These are phyloP conservation scores for Rhodofomes roseus DNA, from an alignment of 1,284 basidiomycete genomes.

Conservation along the genomic window DNA sequence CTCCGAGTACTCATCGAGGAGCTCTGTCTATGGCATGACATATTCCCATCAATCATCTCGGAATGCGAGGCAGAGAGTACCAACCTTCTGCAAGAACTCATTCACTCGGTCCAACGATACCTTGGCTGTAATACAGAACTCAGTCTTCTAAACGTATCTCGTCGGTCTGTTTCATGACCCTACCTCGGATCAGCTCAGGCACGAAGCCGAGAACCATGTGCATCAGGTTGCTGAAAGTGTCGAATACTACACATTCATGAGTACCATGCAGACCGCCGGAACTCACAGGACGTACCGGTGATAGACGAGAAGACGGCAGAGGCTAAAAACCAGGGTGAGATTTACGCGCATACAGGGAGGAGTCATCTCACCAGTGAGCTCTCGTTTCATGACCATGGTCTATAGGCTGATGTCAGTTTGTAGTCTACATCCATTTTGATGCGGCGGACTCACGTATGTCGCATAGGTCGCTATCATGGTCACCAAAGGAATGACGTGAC, in stretches of 20 bases:
- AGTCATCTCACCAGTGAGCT: constrained; percentile 25
- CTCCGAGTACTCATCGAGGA: constrained; percentile 43
- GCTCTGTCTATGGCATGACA: constrained; percentile 35
- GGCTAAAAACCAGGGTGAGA: constrained; percentile 19
- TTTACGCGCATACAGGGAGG: constrained; percentile 10
- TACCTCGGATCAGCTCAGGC: constrained; percentile 30
- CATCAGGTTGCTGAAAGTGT: constrained; percentile 32
- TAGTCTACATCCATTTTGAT: background rate
- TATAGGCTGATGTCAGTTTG: constrained; percentile 12
- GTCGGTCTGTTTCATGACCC: constrained; percentile 21
- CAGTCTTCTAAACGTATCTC: constrained; percentile 9
- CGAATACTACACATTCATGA: constrained; percentile 26
- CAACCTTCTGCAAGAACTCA: constrained; percentile 41
- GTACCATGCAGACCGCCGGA: background rate
- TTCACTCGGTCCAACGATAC: constrained; percentile 46
- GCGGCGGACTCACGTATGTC: constrained; percentile 39
- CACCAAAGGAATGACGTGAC: constrained; percentile 58
- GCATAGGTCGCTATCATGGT: constrained; percentile 69
- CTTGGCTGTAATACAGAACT: constrained; percentile 25
- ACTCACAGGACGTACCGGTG: constrained; percentile 22
- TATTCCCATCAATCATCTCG: background rate
- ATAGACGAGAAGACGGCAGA: constrained; percentile 39
- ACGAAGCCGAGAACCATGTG: constrained; percentile 30
- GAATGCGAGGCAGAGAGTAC: constrained; percentile 8
- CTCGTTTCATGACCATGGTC: constrained; percentile 31